Conservation (phyloP, 108 stramenopile genomes). For the Cylindrotheca closterium region DNA sequence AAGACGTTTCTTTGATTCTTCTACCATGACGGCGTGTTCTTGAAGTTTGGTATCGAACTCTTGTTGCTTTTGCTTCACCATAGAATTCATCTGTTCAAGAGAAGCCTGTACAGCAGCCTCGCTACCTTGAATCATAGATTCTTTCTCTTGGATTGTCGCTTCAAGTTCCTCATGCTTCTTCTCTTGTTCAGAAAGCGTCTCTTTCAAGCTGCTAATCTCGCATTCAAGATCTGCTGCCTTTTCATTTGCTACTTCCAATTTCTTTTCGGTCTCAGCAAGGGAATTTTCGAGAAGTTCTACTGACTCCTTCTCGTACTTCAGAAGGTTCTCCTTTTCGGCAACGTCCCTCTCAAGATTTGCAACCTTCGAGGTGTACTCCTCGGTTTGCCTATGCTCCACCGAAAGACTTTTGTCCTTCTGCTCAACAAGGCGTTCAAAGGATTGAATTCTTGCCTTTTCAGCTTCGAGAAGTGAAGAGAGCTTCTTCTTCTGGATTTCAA, state of each 20-base stretch:
- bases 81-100: too few relatives aligned
- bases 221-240: background rate
- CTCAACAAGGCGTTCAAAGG: background rate
- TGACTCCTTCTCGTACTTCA: background rate
- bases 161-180: too few relatives aligned
- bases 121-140: too few relatives aligned
- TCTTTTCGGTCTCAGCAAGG: background rate
- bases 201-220: too few relatives aligned
- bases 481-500: background rate
- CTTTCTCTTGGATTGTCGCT: too few relatives aligned
- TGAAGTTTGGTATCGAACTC: too few relatives aligned
- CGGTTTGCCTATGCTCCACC: background rate
- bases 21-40: background rate
- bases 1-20: background rate
- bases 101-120: too few relatives aligned
- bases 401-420: background rate
- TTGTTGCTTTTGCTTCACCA: too few relatives aligned
- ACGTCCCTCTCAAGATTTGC: background rate
- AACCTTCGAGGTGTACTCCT: background rate
- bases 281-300: background rate
- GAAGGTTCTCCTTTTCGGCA: background rate
- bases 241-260: background rate
- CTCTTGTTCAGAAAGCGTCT: too few relatives aligned
- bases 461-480: background rate
- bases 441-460: background rate